These are phyloP conservation scores for Escallonia rubra DNA, from an alignment of 129 eudicot genomes.

Conservation along the genomic window DNA sequence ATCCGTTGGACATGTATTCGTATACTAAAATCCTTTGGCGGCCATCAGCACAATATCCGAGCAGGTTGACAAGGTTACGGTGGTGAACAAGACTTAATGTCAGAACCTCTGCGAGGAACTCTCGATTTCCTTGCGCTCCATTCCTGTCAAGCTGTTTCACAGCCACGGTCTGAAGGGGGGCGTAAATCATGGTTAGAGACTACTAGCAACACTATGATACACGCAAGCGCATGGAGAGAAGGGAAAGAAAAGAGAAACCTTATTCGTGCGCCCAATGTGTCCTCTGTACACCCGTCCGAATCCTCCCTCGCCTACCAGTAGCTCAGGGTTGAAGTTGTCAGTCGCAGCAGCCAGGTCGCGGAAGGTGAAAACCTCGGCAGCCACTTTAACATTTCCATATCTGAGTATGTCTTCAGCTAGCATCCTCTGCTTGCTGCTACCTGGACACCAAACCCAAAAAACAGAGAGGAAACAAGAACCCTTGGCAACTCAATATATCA, in stretches of 20 bases:
- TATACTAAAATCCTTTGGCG: slow-evolving; percentile 58
- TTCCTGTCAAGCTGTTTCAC: slow-evolving; percentile 74
- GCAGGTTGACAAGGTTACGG: slow-evolving; percentile 54
- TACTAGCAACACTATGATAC: too few relatives aligned
- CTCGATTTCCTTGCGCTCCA: slow-evolving; percentile 54
- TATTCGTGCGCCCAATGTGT: slow-evolving; percentile 30
- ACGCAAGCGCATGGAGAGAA: neutral
- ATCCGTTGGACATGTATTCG: slow-evolving; percentile 76
- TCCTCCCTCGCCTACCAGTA: slow-evolving; percentile 68
- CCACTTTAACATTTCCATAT: slow-evolving; percentile 26
- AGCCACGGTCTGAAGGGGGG: slow-evolving; percentile 37
- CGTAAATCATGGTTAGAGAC: slow-evolving; percentile 1
- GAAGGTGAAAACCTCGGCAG: slow-evolving; percentile 54
- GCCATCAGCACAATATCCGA: slow-evolving; percentile 70
- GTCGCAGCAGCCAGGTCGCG: slow-evolving; percentile 67
- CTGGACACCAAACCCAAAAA: slow-evolving; percentile 21
- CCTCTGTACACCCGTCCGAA: slow-evolving; percentile 91
- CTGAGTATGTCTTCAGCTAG: slow-evolving; percentile 56
- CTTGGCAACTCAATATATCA: neutral
- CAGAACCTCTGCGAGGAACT: slow-evolving; percentile 53
- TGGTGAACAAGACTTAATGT: slow-evolving; percentile 50
- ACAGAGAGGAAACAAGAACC: neutral
- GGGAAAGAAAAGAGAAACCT: slow-evolving; percentile 36
- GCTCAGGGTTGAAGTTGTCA: slow-evolving; percentile 59
- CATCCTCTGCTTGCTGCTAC: slow-evolving; percentile 34